A percentile compares a stretch with the other conserved stretches of the same genome.
These are phyloP conservation scores for Colletotrichum orbiculare DNA, from an alignment of 2,329 filamentous ascomycete genomes.

Conservation along the genomic window DNA sequence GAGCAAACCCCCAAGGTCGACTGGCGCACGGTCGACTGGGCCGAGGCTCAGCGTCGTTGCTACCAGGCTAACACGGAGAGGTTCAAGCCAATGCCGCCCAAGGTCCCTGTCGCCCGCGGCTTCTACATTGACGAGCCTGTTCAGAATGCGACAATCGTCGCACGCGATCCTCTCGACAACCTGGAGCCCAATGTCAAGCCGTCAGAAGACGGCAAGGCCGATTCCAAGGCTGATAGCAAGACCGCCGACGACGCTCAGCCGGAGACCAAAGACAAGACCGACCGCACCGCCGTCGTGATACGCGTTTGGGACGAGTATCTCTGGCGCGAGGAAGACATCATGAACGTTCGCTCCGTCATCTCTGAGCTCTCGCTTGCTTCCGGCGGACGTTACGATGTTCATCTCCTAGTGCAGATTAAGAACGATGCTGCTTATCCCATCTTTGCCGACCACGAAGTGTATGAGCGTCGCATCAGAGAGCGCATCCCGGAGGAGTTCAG, in stretches of 20 bases:
- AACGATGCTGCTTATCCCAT: slow-evolving; percentile 79
- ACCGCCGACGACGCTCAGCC: slow-evolving; percentile 37
- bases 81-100: slow-evolving; percentile 65
- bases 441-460: slow-evolving; percentile 79
- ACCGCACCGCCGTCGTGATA: slow-evolving; percentile 82
- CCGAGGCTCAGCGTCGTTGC: slow-evolving; percentile 79
- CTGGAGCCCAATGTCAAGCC: slow-evolving; percentile 25
- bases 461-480: slow-evolving; percentile 73
- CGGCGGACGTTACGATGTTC: slow-evolving; percentile 87
- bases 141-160: slow-evolving; percentile 39
- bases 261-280: slow-evolving; percentile 46
- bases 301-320: slow-evolving; percentile 84
- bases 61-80: slow-evolving; percentile 75
- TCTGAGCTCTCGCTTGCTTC: slow-evolving; percentile 83
- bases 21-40: slow-evolving; percentile 83
- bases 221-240: not conserved
- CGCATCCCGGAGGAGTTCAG: slow-evolving; percentile 86
- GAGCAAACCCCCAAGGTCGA: slow-evolving; percentile 76
- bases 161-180: slow-evolving; percentile 31
- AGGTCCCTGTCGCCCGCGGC: slow-evolving; percentile 56
- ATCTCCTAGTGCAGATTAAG: slow-evolving; percentile 87
- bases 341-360: slow-evolving; percentile 86
- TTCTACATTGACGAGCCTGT: slow-evolving; percentile 60
- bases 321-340: slow-evolving; percentile 83
- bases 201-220: slow-evolving; percentile 1